Conservation (phyloP, 108 stramenopile species). For the Schizochytrium sp. region DNA sequence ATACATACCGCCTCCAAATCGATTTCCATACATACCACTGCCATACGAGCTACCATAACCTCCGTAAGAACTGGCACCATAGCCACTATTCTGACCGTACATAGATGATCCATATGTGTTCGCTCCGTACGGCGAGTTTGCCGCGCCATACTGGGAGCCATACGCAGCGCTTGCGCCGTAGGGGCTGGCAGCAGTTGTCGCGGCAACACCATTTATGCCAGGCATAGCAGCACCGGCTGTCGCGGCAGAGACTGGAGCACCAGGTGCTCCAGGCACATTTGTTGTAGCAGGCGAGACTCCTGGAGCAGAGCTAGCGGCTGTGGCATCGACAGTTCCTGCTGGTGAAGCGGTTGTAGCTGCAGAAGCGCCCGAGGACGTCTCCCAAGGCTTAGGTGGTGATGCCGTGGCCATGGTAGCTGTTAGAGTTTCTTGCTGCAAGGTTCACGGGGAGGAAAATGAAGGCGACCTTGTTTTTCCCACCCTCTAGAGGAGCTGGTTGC, state of each 20-base stretch:
- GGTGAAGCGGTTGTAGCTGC: neutral
- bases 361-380: neutral
- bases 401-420: slow-evolving; percentile 29
- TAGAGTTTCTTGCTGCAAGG: neutral
- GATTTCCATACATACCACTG: slow-evolving; percentile 14
- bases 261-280: neutral
- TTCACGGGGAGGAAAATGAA: no score
- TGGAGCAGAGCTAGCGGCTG: neutral
- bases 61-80: slow-evolving; percentile 33
- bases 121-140: slow-evolving; percentile 11
- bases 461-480: no score
- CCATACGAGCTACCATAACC: slow-evolving; percentile 26
- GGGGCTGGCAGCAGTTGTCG: neutral
- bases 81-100: slow-evolving; percentile 3
- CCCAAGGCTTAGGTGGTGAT: slow-evolving; percentile 52
- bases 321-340: neutral
- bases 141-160: neutral
- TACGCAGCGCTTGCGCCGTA: neutral
- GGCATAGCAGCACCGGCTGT: neutral
- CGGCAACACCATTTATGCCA: neutral
- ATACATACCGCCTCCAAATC: slow-evolving; percentile 53
- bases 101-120: neutral
- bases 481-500: no score
- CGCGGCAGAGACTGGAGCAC: neutral
- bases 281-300: neutral